Conservation (phyloP, 2,329 filamentous ascomycete genomes). For the Botrytis aclada region DNA sequence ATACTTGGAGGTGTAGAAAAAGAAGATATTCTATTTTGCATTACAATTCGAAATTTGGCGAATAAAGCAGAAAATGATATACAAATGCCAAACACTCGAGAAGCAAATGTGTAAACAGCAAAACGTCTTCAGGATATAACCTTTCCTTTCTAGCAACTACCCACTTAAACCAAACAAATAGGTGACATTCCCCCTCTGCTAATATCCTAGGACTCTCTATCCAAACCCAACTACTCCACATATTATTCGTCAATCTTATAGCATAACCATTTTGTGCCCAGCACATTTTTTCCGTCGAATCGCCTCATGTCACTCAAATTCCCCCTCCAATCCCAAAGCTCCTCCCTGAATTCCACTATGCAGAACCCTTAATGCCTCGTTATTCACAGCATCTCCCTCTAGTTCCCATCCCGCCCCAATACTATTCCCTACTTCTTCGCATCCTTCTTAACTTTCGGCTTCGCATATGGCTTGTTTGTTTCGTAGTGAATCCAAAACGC, state of each 20-base stretch:
- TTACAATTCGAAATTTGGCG: not conserved
- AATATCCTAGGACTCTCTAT: not conserved
- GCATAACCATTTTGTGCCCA: conserved; percentile 1
- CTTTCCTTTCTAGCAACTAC: not conserved
- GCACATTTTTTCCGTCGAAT: conserved; percentile 1
- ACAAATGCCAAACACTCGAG: not conserved
- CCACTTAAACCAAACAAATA: not conserved
- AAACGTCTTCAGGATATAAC: not conserved
- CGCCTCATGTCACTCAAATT: not conserved
- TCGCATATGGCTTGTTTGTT: conserved; percentile 35
- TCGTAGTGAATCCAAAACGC: conserved; percentile 34
- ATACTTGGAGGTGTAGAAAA: not conserved
- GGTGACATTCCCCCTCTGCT: not conserved
- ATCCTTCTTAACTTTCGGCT: conserved; percentile 35
- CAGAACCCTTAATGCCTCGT: not conserved
- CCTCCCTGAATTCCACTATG: not conserved
- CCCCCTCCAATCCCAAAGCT: not conserved
- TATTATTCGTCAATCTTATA: not conserved
- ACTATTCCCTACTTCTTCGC: conserved; percentile 6
- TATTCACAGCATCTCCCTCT: not conserved
- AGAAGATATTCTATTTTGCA: not conserved
- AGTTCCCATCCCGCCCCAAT: not conserved
- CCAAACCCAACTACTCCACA: not conserved
- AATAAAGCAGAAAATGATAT: not conserved
- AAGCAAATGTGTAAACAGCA: not conserved